A percentile compares a stretch with the other conserved stretches of the same genome.
These are phyloP conservation scores for Trypanosoma grayi DNA, from an alignment of 208 protist species.

Conservation along the genomic window DNA sequence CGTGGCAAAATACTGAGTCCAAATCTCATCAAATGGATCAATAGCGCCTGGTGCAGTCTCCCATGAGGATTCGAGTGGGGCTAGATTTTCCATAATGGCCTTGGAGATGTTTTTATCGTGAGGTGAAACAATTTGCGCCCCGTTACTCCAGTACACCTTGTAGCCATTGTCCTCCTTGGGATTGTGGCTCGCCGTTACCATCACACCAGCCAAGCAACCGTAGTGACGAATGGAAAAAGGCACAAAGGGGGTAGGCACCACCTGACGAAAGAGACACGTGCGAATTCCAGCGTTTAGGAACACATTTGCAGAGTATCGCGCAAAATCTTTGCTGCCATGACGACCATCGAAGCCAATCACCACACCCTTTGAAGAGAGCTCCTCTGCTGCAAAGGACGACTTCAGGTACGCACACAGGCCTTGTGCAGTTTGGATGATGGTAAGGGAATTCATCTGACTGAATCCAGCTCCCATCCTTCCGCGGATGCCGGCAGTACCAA, in stretches of 20 bases:
- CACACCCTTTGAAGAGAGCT: conserved; percentile 55
- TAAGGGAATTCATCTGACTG: conserved; percentile 95
- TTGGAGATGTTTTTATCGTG: conserved; percentile 92
- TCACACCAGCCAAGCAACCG: conserved; percentile 86
- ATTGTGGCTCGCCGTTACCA: conserved; percentile 99
- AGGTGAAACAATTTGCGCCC: conserved; percentile 94
- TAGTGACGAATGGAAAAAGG: conserved; percentile 65
- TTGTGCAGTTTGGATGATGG: conserved; percentile 95
- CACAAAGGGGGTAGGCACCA: conserved; percentile 94
- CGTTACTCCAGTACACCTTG: conserved; percentile 98
- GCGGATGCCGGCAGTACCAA: conserved; percentile 96
- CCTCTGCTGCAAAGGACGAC: conserved; percentile 28
- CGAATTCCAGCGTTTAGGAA: conserved; percentile 75
- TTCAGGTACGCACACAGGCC: conserved; percentile 67
- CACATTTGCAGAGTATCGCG: conserved; percentile 80
- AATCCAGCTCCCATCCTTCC: conserved; percentile 93
- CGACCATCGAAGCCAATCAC: conserved; percentile 96
- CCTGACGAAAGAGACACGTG: conserved; percentile 81
- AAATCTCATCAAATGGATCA: conserved; percentile 62
- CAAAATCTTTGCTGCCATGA: conserved; percentile 91
- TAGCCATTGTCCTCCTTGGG: conserved; percentile 99
- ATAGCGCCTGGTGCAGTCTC: conserved; percentile 37
- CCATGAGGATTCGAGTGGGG: conserved; percentile 73
- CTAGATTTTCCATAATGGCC: conserved; percentile 86
- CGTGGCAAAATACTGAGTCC: conserved; percentile 57